phyloP scores from a whole-genome alignment of 225 moss, liverwort and hornwort species.

The Takakia lepidozioides region DNA sequence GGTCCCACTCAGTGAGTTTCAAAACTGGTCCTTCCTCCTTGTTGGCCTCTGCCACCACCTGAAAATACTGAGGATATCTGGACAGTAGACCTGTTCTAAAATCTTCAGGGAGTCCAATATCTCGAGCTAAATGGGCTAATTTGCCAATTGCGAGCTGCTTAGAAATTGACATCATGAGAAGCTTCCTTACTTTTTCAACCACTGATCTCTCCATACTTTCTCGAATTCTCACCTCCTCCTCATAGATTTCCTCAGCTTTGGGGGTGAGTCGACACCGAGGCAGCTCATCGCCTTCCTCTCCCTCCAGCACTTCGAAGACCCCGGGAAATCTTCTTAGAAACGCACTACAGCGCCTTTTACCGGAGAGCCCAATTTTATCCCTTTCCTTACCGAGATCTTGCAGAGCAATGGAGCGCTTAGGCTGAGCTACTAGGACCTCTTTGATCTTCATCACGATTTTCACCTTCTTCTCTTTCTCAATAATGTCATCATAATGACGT shows the following conservation, averaged over 20 bases:
- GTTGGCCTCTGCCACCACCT: constrained; percentile 35
- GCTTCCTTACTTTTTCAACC: constrained; percentile 79
- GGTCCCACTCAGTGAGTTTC: constrained; percentile 83
- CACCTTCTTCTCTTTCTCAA: constrained; percentile 84
- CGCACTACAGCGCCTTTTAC: constrained; percentile 49
- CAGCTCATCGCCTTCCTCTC: constrained; percentile 32
- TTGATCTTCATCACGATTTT: constrained; percentile 70
- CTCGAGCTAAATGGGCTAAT: constrained; percentile 67
- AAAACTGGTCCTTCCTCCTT: constrained; percentile 47
- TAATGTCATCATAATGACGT: constrained; percentile 58
- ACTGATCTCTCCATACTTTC: constrained; percentile 47
- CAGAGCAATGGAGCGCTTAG: constrained; percentile 42
- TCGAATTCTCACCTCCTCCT: constrained; percentile 60
- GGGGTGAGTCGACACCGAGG: constrained; percentile 63
- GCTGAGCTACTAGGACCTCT: constrained; percentile 62
- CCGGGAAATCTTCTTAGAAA: constrained; percentile 69
- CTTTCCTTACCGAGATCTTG: constrained; percentile 71
- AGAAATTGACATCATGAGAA: constrained; percentile 86
- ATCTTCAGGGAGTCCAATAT: constrained; percentile 76
- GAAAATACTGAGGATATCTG: constrained; percentile 74
- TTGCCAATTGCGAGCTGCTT: constrained; percentile 60
- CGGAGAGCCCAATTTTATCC: constrained; percentile 58
- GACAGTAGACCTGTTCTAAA: constrained; percentile 50
- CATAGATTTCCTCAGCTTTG: constrained; percentile 52
- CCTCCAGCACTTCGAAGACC: constrained; percentile 59